Percentiles rank a stretch among this genome's conserved stretches.
Evolutionary conservation across 2,329 filamentous ascomycete species (phyloP).

Genomic region (Penicillium sp.): DNA sequence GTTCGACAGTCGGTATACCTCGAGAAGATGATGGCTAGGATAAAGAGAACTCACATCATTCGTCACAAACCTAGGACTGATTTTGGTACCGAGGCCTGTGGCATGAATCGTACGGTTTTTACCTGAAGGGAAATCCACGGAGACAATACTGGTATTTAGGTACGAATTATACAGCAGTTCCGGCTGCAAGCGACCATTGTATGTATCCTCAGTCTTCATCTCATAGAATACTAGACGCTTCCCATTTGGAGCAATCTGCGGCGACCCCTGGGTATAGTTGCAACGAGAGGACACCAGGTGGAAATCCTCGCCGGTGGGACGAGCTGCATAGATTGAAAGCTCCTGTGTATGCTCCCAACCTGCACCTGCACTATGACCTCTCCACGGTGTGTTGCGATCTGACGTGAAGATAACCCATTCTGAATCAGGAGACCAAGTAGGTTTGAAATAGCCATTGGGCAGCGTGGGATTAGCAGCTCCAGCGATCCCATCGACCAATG

Average conservation of each 20-base stretch:
- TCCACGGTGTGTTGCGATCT: conserved; percentile 10
- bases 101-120: not conserved
- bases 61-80: conserved; percentile 9
- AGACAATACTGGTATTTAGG: conserved; percentile 7
- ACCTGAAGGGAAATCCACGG: conserved; percentile 1
- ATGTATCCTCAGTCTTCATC: conserved; percentile 8
- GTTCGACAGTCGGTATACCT: too few relatives aligned
- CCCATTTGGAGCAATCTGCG: conserved; percentile 2
- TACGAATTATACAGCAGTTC: not conserved
- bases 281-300: not conserved
- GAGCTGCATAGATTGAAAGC: conserved; percentile 2
- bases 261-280: not conserved
- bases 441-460: conserved; percentile 30
- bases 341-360: conserved; percentile 14
- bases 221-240: conserved; percentile 6
- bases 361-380: conserved; percentile 1
- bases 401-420: conserved; percentile 15
- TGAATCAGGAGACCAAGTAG: conserved; percentile 25
- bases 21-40: too few relatives aligned
- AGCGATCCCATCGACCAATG: conserved; percentile 1
- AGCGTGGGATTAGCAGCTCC: not conserved
- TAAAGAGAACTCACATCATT: conserved; percentile 2
- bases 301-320: conserved; percentile 1
- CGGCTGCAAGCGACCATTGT: not conserved
- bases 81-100: conserved; percentile 1